Percentiles rank a stretch among this genome's conserved stretches.
phyloP scores from a whole-genome alignment of 2,329 filamentous ascomycete genomes.

The Cladosporium sp. region DNA sequence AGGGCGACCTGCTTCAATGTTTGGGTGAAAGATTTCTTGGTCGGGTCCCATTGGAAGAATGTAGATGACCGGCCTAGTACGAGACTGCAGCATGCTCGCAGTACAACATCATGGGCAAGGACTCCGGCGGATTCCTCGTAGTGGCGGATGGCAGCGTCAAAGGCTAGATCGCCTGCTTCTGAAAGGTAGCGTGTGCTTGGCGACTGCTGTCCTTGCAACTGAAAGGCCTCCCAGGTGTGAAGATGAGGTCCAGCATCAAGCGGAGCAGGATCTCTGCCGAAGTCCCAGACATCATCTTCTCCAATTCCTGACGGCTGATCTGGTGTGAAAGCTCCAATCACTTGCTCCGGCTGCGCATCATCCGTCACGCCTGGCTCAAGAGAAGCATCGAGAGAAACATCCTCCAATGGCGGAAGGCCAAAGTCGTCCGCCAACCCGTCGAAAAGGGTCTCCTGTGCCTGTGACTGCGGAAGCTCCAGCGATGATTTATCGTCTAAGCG shows the following conservation, averaged over 20 bases:
- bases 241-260: conserved; percentile 37
- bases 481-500: conserved; percentile 3
- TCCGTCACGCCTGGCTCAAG: not conserved
- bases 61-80: conserved; percentile 68
- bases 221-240: conserved; percentile 68
- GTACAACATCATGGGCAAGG: conserved; percentile 33
- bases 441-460: not conserved
- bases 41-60: conserved; percentile 61
- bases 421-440: conserved; percentile 2
- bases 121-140: conserved; percentile 41
- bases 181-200: conserved; percentile 55
- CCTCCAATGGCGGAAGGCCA: conserved; percentile 11
- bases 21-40: conserved; percentile 49
- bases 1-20: conserved; percentile 42
- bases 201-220: conserved; percentile 27
- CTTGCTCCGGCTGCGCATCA: not conserved
- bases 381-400: not conserved
- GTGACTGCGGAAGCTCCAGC: not conserved
- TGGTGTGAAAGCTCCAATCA: not conserved
- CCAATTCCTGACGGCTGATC: not conserved
- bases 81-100: conserved; percentile 58
- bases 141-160: conserved; percentile 58
- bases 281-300: conserved; percentile 36
- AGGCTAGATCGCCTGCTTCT: conserved; percentile 62
- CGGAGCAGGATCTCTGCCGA: conserved; percentile 31